Base-by-base conservation (phyloP, 2,329 filamentous ascomycete species). In the Colletotrichum sansevieriae region DNA sequence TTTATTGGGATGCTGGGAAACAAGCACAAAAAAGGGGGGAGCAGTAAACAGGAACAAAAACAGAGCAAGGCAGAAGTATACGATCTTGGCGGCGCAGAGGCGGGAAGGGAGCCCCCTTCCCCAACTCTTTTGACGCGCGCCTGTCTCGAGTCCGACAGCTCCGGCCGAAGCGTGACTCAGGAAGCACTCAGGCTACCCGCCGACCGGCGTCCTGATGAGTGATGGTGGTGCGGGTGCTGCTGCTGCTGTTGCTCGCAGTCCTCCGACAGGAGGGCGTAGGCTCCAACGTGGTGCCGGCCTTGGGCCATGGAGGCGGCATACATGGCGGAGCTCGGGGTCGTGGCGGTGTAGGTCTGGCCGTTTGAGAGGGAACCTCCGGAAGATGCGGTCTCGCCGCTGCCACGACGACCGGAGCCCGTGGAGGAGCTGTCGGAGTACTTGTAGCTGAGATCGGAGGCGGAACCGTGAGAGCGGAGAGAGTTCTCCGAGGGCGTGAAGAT, bases 401-500 rank as follows among this genome's bases (percentile, higher is more conserved):
- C 47, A 20, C 66, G 66, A 15, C 66, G 61, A 12, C 65, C 55
- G 20, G 44, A 13, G 6, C 37, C 54, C 6, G 51, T 25, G 9
- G 37, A 37, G 4, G 65, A 65, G 15, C 51, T 22, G n/a, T 71
- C 67, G 22, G 54, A 62, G 62, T 72, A 72, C 22, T 70, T 64
- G 41, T 72, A 72, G n/a, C 61, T 63, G 15, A 70, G 13, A 7
- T 72, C 71, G 11, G 59, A 59, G 10, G 39, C 39, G 52, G 71
- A 70, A n/a, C 57, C 55, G 12, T 65, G 70, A 10, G 43, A 59
- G 12, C 70, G 67, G 15, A 72, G 70, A 44, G 65, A 61, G 5
- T 55, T 37, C 18, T 71, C 71, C 2, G 71, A 61, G 1, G 64
- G 54, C 3, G 68, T 65, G 58, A 71, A 73, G 33, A 73, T 64